These are phyloP conservation scores for Penicillium sp. DNA, from an alignment of 2,329 filamentous ascomycete species.

Conservation along the genomic window DNA sequence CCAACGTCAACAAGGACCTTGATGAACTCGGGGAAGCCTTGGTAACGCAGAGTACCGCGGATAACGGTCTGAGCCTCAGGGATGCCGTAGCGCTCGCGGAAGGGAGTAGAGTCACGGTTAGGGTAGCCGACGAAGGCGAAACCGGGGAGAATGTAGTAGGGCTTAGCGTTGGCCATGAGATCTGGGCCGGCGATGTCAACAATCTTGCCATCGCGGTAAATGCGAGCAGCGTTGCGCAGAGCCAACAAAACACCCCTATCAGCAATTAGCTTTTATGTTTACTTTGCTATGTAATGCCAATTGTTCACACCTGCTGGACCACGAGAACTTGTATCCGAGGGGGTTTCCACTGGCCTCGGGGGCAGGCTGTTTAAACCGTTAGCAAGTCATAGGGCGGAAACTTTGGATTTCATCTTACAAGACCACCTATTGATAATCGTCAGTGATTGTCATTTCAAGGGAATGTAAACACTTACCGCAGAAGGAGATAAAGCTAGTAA, in stretches of 20 bases:
- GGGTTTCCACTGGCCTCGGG: conserved; percentile 81
- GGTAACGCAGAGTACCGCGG: conserved; percentile 80
- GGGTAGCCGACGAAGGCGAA: conserved; percentile 90
- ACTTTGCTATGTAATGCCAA: neutral
- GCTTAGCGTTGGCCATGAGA: conserved; percentile 84
- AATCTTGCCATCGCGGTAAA: conserved; percentile 75
- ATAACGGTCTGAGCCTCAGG: conserved; percentile 88
- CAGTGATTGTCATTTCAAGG: neutral
- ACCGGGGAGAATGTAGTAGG: conserved; percentile 82
- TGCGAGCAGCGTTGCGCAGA: conserved; percentile 80
- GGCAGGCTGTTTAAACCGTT: conserved; percentile 47
- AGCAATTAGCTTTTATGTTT: neutral
- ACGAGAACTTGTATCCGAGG: conserved; percentile 89
- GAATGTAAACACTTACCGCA: conserved; percentile 59
- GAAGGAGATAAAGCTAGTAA: conserved; percentile 77
- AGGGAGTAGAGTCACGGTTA: conserved; percentile 86
- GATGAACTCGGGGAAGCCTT: conserved; percentile 88
- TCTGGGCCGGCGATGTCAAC: conserved; percentile 63
- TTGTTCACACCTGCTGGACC: conserved; percentile 52
- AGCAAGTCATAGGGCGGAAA: neutral
- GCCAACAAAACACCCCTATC: conserved; percentile 78
- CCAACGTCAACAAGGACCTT: conserved; percentile 84
- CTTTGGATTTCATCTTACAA: neutral
- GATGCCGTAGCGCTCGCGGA: conserved; percentile 86
- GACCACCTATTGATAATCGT: neutral